Evolutionary conservation across 2,329 filamentous ascomycete genomes (phyloP).

Genomic region (Endothia cerciana): DNA sequence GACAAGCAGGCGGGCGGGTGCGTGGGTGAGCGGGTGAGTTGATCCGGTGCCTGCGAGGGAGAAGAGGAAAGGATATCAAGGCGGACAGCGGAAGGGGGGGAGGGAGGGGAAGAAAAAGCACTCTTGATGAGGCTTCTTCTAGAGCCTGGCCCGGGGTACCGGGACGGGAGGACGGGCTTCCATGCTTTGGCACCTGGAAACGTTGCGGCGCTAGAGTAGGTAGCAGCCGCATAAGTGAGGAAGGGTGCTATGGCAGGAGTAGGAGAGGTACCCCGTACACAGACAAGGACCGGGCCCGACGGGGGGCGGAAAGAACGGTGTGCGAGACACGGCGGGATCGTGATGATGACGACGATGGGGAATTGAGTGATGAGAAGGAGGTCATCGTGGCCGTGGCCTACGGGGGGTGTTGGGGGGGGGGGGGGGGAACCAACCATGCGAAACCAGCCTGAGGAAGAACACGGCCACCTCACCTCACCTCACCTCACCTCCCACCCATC

Average conservation of each 20-base stretch:
- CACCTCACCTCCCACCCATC: too few relatives aligned
- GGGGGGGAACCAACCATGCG: not conserved
- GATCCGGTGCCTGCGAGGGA: not conserved
- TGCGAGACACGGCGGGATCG: not conserved
- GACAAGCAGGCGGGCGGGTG: not conserved
- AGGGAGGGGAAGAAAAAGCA: not conserved
- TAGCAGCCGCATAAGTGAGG: conserved; percentile 13
- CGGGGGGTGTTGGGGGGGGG: conserved; percentile 6
- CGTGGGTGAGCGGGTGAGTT: not conserved
- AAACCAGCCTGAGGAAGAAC: too few relatives aligned
- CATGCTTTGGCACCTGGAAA: conserved; percentile 7
- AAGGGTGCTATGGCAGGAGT: conserved; percentile 1
- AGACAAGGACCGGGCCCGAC: not conserved
- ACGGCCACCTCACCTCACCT: conserved; percentile 3
- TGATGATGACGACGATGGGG: not conserved
- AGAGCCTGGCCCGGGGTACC: not conserved
- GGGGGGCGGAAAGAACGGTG: conserved; percentile 11
- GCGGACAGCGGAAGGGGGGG: not conserved
- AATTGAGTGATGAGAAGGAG: not conserved
- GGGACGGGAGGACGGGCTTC: conserved; percentile 7
- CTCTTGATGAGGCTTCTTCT: not conserved
- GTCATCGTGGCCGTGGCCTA: not conserved
- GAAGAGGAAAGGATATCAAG: not conserved
- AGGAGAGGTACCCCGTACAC: not conserved
- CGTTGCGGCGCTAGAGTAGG: conserved; percentile 7